Conservation (phyloP, 208 protist species). For the Leishmania braziliensis region DNA sequence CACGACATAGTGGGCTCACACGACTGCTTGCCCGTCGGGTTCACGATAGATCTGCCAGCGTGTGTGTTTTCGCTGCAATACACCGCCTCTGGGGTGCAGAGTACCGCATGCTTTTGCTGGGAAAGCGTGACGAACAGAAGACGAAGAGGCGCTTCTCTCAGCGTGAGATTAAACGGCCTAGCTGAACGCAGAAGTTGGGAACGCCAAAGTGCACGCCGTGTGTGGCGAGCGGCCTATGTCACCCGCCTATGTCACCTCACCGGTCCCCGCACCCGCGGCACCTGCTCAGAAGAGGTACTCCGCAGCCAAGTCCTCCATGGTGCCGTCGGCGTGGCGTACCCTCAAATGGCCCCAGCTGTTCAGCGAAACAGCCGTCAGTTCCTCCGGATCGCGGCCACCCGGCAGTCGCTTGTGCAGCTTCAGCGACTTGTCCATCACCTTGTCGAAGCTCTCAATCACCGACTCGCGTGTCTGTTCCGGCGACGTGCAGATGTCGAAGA, state of each 20-base stretch:
- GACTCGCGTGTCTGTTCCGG: conserved; percentile 16
- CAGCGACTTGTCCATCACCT: conserved; percentile 47
- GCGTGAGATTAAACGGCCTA: background rate
- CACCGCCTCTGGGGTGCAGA: background rate
- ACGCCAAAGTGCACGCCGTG: background rate
- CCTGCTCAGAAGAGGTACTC: conserved; percentile 67
- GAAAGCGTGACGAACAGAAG: background rate
- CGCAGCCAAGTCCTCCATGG: conserved; percentile 47
- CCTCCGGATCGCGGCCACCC: conserved; percentile 40
- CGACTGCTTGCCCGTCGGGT: background rate
- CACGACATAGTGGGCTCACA: background rate
- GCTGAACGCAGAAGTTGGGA: background rate
- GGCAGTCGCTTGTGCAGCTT: conserved; percentile 45
- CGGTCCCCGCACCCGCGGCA: background rate
- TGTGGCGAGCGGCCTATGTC: background rate
- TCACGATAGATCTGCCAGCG: background rate
- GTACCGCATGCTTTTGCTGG: background rate
- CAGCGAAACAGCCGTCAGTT: conserved; percentile 46
- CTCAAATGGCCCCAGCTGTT: conserved; percentile 68
- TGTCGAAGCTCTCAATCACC: conserved; percentile 53
- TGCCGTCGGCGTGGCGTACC: conserved; percentile 43
- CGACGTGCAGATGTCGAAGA: conserved; percentile 39
- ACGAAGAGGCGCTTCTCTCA: background rate
- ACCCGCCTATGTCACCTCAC: background rate
- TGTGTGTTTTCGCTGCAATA: background rate